These are phyloP conservation scores for Blakeslea trispora DNA, from an alignment of 371 early-diverging fungal genomes.

Conservation along the genomic window DNA sequence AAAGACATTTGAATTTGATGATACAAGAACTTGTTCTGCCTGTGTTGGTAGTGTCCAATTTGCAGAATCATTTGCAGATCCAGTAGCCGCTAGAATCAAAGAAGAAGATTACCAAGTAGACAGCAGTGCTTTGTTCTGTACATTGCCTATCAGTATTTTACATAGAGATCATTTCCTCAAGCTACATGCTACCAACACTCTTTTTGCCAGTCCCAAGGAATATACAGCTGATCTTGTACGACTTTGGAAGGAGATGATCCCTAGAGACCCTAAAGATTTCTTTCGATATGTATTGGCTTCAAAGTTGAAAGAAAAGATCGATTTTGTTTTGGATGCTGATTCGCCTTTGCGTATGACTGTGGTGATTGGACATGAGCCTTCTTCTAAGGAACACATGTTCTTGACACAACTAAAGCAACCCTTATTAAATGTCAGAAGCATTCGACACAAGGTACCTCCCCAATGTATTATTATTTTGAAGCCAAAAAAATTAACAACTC, in stretches of 20 bases:
- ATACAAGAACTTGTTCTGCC: conserved; percentile 34
- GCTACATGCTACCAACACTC: conserved; percentile 21
- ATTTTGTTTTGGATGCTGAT: conserved; percentile 25
- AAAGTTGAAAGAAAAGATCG: conserved; percentile 31
- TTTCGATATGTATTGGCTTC: conserved; percentile 47
- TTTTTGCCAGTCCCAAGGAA: conserved; percentile 1
- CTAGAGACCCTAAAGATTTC: conserved; percentile 51
- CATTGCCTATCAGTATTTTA: conserved; percentile 55
- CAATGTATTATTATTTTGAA: too few species aligned
- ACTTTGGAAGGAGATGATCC: conserved; percentile 11
- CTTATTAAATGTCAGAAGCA: conserved; percentile 57
- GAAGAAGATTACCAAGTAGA: conserved; percentile 41
- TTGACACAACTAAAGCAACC: conserved; percentile 62
- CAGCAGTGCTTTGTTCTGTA: conserved; percentile 47
- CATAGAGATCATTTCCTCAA: conserved; percentile 51
- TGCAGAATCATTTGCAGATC: conserved; percentile 39
- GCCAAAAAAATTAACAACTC: too few species aligned
- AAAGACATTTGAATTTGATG: neutral
- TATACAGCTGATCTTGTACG: conserved; percentile 1
- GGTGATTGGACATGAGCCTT: conserved; percentile 57
- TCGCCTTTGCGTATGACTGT: conserved; percentile 58
- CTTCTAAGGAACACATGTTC: conserved; percentile 65
- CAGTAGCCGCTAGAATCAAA: conserved; percentile 27
- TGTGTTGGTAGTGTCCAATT: conserved; percentile 53
- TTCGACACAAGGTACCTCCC: conserved; percentile 57